Conservation (phyloP, 2,329 filamentous ascomycete genomes). For the Didymosphaeria variabile region DNA sequence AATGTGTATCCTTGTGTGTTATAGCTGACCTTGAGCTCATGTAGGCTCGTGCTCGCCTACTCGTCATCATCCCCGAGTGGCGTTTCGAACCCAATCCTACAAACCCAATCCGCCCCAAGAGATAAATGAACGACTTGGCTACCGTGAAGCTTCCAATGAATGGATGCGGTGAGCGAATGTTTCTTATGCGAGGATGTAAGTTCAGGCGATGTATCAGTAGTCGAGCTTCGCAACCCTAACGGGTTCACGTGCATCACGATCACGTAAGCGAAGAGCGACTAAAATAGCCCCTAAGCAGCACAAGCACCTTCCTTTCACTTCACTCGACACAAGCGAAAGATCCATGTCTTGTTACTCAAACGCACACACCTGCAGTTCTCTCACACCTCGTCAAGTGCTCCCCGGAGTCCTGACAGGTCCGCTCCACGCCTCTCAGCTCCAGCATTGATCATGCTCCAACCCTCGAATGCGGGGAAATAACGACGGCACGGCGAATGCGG, state of each 20-base stretch:
- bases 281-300: slow-evolving; percentile 3
- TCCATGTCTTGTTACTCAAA: not conserved
- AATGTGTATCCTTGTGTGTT: not conserved
- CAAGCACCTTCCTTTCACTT: not conserved
- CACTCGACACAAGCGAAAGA: not conserved
- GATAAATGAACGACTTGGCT: not conserved
- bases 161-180: not conserved
- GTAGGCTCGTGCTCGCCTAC: not conserved
- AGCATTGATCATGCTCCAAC: slow-evolving; percentile 11
- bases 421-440: not conserved
- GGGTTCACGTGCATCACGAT: not conserved
- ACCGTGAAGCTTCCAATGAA: no score
- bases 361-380: slow-evolving; percentile 3
- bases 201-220: not conserved
- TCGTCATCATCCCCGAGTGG: slow-evolving; percentile 9
- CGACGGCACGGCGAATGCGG: not conserved
- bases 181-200: not conserved
- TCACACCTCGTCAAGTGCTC: not conserved
- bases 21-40: not conserved
- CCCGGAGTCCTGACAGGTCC: not conserved
- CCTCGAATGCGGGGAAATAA: slow-evolving; percentile 13
- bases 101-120: slow-evolving; percentile 2
- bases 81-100: slow-evolving; percentile 10
- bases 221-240: not conserved
- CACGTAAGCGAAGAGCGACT: slow-evolving; percentile 6